phyloP scores from a whole-genome alignment of 108 stramenopile species.

The Epipyxis sp. region DNA sequence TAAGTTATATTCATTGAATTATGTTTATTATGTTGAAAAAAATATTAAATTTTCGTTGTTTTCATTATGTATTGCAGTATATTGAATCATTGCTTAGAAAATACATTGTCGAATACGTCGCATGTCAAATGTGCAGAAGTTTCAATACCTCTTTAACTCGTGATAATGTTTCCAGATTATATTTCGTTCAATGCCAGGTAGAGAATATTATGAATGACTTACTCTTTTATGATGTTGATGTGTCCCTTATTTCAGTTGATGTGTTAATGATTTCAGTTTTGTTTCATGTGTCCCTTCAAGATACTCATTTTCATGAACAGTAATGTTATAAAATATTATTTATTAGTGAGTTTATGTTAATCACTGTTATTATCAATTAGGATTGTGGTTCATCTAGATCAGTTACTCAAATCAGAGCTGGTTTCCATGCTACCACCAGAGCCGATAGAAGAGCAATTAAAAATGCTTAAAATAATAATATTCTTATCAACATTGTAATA shows the following conservation, averaged over 20 bases:
- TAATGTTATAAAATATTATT: no score
- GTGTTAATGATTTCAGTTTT: not conserved
- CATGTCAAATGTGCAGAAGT: constrained; percentile 96
- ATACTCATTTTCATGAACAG: no score
- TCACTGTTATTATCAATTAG: constrained; percentile 10
- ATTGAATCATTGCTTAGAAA: constrained; percentile 95
- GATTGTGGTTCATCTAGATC: constrained; percentile 62
- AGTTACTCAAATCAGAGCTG: constrained; percentile 88
- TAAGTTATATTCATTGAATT: not conserved
- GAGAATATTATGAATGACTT: no score
- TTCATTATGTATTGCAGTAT: constrained; percentile 56
- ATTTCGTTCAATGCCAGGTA: constrained; percentile 87
- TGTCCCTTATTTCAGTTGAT: not conserved
- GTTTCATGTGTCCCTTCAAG: not conserved
- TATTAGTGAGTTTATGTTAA: no score
- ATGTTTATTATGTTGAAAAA: not conserved
- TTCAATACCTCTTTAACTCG: constrained; percentile 88
- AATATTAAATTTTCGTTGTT: not conserved
- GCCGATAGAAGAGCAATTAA: constrained; percentile 94
- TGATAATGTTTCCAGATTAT: constrained; percentile 80
- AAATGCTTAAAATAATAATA: no score
- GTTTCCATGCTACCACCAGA: constrained; percentile 96
- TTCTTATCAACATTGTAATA: no score
- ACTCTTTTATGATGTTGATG: no score
- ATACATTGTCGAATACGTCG: constrained; percentile 98